phyloP scores from a whole-genome alignment of 441 rosid genomes.

The Aquilaria agallochum region DNA sequence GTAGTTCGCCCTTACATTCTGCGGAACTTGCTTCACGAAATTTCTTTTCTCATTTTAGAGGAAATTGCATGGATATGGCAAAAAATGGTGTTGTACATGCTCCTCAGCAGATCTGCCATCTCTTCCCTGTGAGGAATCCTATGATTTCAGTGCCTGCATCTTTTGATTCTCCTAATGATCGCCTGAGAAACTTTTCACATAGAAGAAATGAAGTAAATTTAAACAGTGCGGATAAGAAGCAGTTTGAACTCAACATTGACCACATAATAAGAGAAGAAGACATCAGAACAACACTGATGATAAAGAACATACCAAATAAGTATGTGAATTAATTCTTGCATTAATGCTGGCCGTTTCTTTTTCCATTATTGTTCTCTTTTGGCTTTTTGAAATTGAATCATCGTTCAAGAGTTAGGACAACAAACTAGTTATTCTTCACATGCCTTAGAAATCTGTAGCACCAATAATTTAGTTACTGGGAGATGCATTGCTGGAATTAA shows the following conservation, averaged over 20 bases:
- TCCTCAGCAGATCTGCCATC: constrained; percentile 52
- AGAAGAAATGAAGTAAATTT: constrained; percentile 52
- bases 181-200: constrained; percentile 43
- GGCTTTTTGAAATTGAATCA: background rate
- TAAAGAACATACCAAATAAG: constrained; percentile 69
- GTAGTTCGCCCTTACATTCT: constrained; percentile 40
- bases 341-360: background rate
- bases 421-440: background rate
- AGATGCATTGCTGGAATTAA: background rate
- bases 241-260: constrained; percentile 53
- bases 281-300: constrained; percentile 55
- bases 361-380: background rate
- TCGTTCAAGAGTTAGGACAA: background rate
- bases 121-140: constrained; percentile 51
- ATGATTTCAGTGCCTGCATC: constrained; percentile 42
- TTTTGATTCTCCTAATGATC: constrained; percentile 49
- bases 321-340: constrained; percentile 18
- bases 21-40: constrained; percentile 47
- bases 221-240: constrained; percentile 46
- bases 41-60: constrained; percentile 35
- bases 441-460: too few species aligned
- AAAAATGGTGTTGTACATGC: constrained; percentile 44
- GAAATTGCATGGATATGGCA: constrained; percentile 43
- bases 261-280: constrained; percentile 55
- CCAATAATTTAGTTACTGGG: too few species aligned